A percentile compares a stretch with the other conserved stretches of the same genome.
Evolutionary conservation across 2,329 filamentous ascomycete genomes (phyloP).

Genomic region (Thielaviopsis populi): DNA sequence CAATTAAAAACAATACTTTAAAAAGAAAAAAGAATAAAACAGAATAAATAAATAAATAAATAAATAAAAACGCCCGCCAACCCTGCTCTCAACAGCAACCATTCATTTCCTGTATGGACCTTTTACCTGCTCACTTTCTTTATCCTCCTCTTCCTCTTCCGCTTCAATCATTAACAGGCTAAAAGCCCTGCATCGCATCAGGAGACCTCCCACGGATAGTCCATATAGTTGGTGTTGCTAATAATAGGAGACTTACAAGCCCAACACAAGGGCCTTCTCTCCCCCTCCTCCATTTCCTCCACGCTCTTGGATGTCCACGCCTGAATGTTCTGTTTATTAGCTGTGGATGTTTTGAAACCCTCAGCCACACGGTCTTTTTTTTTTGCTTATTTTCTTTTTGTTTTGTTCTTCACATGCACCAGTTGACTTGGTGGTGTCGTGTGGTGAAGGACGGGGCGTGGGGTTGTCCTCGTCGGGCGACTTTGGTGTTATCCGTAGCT

Average conservation of each 20-base stretch:
- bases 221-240: neutral
- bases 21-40: neutral
- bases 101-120: conserved; percentile 1
- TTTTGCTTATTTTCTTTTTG: neutral
- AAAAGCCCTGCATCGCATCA: neutral
- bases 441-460: too few relatives aligned
- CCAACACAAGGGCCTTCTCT: neutral
- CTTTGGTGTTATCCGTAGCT: too few relatives aligned
- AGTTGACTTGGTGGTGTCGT: too few relatives aligned
- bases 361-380: neutral
- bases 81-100: neutral
- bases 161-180: neutral
- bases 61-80: neutral
- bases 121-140: neutral
- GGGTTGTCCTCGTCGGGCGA: too few relatives aligned
- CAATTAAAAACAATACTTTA: neutral
- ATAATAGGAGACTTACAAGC: neutral
- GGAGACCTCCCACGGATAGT: neutral
- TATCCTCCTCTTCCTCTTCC: neutral
- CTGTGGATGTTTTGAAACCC: neutral
- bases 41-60: neutral
- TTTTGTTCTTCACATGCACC: too few relatives aligned
- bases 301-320: neutral
- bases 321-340: neutral
- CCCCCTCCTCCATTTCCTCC: neutral